phyloP scores from a whole-genome alignment of 2,329 filamentous ascomycete species.

The Colletotrichum filicis region DNA sequence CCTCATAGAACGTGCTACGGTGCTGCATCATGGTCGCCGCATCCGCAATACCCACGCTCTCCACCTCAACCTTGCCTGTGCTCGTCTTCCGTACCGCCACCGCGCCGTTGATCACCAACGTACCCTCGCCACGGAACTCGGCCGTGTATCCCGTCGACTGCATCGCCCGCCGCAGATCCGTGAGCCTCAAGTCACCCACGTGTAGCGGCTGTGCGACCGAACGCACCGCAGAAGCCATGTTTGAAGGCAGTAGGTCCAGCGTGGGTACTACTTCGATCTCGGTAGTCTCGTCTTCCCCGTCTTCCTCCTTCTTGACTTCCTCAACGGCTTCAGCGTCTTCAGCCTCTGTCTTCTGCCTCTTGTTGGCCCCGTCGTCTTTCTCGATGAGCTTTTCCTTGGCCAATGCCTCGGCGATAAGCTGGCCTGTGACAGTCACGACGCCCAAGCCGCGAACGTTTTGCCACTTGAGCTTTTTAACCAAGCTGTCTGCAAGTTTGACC shows the following conservation, averaged over 20 bases:
- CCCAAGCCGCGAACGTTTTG: slow-evolving; percentile 91
- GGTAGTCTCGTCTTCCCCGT: slow-evolving; percentile 20
- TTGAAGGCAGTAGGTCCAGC: slow-evolving; percentile 65
- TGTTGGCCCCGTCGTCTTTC: slow-evolving; percentile 56
- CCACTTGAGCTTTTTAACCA: slow-evolving; percentile 92
- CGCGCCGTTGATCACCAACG: slow-evolving; percentile 85
- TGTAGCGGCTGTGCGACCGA: slow-evolving; percentile 89
- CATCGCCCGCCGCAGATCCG: slow-evolving; percentile 88
- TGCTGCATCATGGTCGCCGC: slow-evolving; percentile 54
- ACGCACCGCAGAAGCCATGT: slow-evolving; percentile 77
- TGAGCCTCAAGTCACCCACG: slow-evolving; percentile 90
- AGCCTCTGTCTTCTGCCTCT: slow-evolving; percentile 59
- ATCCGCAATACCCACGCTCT: slow-evolving; percentile 72
- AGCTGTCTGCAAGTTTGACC: slow-evolving; percentile 85
- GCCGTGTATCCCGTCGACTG: slow-evolving; percentile 84
- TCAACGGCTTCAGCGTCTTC: slow-evolving; percentile 33
- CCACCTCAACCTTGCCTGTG: slow-evolving; percentile 88
- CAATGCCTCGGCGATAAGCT: slow-evolving; percentile 55
- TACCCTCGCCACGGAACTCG: slow-evolving; percentile 94
- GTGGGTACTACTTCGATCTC: slow-evolving; percentile 52
- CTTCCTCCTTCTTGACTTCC: slow-evolving; percentile 29
- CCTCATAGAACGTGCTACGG: slow-evolving; percentile 82
- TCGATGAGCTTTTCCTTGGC: slow-evolving; percentile 57
- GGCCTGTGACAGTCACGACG: slow-evolving; percentile 92
- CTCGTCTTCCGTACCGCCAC: slow-evolving; percentile 91